Evolutionary conservation across 768 basidiomycete genomes (phyloP).

Genomic region (Panaeolus cyanescens): DNA sequence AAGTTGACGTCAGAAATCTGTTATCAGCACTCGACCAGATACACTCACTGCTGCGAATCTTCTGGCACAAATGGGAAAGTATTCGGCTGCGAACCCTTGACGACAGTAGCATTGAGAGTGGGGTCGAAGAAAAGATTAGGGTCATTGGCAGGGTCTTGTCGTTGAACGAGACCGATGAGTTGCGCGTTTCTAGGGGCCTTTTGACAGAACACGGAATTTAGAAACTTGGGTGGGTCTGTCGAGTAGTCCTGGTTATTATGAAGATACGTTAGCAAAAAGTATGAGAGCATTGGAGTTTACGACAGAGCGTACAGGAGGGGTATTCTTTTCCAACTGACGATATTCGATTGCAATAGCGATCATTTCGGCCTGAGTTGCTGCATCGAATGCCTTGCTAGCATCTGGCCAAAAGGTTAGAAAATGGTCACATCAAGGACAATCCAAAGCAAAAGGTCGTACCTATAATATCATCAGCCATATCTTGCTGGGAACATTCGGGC

Average conservation of each 20-base stretch:
- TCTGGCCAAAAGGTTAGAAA: slow-evolving; percentile 28
- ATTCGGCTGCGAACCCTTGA: slow-evolving; percentile 48
- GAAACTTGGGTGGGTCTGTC: slow-evolving; percentile 47
- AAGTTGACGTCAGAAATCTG: neutral
- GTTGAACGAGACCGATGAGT: slow-evolving; percentile 50
- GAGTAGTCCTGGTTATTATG: slow-evolving; percentile 44
- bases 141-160: slow-evolving; percentile 53
- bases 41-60: neutral
- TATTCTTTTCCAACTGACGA: slow-evolving; percentile 61
- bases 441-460: slow-evolving; percentile 33
- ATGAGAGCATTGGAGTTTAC: neutral
- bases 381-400: slow-evolving; percentile 53
- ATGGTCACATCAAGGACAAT: neutral
- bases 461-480: slow-evolving; percentile 60
- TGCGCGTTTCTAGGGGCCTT: slow-evolving; percentile 53
- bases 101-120: slow-evolving; percentile 38
- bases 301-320: slow-evolving; percentile 44
- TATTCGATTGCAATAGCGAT: slow-evolving; percentile 53
- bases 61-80: slow-evolving; percentile 39
- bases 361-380: slow-evolving; percentile 50
- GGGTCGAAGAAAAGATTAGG: slow-evolving; percentile 55
- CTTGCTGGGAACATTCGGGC: slow-evolving; percentile 59
- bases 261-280: neutral
- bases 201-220: slow-evolving; percentile 62
- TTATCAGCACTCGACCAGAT: neutral